These are phyloP conservation scores for Aspergillus fructus DNA, from an alignment of 2,329 filamentous ascomycete species.

Conservation along the genomic window DNA sequence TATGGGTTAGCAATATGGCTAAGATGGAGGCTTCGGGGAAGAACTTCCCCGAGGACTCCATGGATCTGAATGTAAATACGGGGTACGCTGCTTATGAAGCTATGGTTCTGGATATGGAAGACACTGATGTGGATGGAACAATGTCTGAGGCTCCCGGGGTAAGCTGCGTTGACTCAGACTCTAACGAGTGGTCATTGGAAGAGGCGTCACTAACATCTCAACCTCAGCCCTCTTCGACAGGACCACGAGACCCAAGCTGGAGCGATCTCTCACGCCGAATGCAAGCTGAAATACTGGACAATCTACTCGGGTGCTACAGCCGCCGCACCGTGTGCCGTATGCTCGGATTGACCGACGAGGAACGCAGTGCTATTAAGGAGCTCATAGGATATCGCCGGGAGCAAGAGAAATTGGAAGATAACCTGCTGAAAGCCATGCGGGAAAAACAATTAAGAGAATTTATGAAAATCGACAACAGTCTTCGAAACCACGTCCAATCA, in stretches of 20 bases:
- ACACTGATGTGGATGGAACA: constrained; percentile 21
- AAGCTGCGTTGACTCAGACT: background rate
- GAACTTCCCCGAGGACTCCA: background rate
- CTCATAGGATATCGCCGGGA: constrained; percentile 21
- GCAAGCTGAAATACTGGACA: constrained; percentile 37
- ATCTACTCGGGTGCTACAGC: constrained; percentile 25
- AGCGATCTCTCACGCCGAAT: constrained; percentile 31
- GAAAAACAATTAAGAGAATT: constrained; percentile 32
- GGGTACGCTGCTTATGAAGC: background rate
- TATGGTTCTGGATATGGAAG: constrained; percentile 13
- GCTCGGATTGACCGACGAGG: constrained; percentile 26
- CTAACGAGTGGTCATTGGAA: background rate
- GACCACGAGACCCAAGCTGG: constrained; percentile 28
- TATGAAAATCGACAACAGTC: constrained; percentile 34
- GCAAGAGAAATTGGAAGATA: constrained; percentile 31
- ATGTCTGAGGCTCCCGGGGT: constrained; percentile 10
- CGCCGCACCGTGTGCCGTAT: constrained; percentile 23
- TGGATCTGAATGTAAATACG: constrained; percentile 8
- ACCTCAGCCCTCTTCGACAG: background rate
- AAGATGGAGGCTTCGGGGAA: constrained; percentile 14
- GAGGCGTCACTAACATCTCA: background rate
- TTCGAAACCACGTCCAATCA: constrained; percentile 22
- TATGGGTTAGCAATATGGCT: constrained; percentile 31
- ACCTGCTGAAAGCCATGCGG: constrained; percentile 32
- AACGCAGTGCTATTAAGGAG: constrained; percentile 21